phyloP scores from a whole-genome alignment of 1,284 basidiomycete genomes.

The Melampsora abietis-canadensis region DNA sequence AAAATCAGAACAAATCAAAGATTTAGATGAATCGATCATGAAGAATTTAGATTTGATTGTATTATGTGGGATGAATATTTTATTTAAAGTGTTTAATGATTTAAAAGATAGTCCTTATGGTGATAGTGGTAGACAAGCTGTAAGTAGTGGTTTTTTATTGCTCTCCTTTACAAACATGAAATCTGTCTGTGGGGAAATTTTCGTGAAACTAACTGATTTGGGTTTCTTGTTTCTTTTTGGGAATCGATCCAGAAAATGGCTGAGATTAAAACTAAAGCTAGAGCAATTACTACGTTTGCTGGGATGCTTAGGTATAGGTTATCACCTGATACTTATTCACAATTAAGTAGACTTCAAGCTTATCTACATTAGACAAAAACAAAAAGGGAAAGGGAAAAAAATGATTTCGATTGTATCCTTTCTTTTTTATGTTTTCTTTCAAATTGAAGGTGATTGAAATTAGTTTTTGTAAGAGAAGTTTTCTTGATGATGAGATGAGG shows the following conservation, averaged over 20 bases:
- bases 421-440: too few species aligned
- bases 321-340: constrained; percentile 41
- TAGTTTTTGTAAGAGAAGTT: too few species aligned
- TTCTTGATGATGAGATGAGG: too few species aligned
- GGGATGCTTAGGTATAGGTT: constrained; percentile 61
- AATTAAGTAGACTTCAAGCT: constrained; percentile 48
- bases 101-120: constrained; percentile 70
- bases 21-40: constrained; percentile 78
- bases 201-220: too few species aligned
- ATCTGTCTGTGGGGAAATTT: too few species aligned
- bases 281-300: constrained; percentile 72
- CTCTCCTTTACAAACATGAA: too few species aligned
- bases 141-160: too few species aligned
- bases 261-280: constrained; percentile 1
- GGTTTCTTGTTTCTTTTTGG: constrained; percentile 18
- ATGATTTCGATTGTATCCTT: too few species aligned
- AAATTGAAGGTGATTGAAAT: too few species aligned
- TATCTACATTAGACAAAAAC: constrained; percentile 45
- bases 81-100: constrained; percentile 73
- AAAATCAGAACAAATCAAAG: constrained; percentile 83
- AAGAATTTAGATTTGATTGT: constrained; percentile 85
- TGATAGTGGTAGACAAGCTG: constrained; percentile 70
- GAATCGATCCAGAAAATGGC: constrained; percentile 13
- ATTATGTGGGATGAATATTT: constrained; percentile 87
- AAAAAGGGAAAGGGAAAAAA: too few species aligned